These are phyloP conservation scores for Aspergillus nidulans DNA, from an alignment of 495 filamentous ascomycete genomes.

Conservation along the genomic window DNA sequence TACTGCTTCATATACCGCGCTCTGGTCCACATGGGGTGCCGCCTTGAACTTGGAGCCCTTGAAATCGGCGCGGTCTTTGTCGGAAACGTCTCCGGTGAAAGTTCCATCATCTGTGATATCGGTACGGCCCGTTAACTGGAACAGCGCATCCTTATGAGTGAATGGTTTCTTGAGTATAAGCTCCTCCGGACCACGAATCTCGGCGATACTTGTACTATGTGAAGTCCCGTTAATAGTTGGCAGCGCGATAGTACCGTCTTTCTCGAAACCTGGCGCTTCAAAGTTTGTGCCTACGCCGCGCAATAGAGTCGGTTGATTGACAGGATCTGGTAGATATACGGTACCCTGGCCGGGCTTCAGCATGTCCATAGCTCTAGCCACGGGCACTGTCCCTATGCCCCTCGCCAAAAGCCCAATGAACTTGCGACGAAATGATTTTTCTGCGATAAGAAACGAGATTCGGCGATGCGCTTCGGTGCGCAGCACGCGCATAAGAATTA, in stretches of 20 bases:
- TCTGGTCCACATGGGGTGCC: conserved; percentile 93
- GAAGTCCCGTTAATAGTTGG: conserved; percentile 75
- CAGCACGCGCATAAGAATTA: conserved; percentile 87
- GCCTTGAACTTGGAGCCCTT: conserved; percentile 79
- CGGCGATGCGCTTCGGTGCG: conserved; percentile 80
- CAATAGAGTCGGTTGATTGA: conserved; percentile 77
- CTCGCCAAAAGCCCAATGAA: conserved; percentile 83
- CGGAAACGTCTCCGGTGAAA: conserved; percentile 47
- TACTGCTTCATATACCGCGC: conserved; percentile 86
- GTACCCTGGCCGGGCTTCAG: conserved; percentile 73
- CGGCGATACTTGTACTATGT: conserved; percentile 72
- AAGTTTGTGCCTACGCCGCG: conserved; percentile 87
- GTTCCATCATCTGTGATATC: conserved; percentile 59
- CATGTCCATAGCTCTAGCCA: conserved; percentile 83
- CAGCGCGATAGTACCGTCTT: conserved; percentile 79
- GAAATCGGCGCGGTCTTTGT: conserved; percentile 42
- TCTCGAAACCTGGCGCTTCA: conserved; percentile 61
- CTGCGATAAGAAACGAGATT: conserved; percentile 86
- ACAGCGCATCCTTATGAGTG: conserved; percentile 61
- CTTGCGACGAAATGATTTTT: conserved; percentile 81
- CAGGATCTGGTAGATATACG: conserved; percentile 87
- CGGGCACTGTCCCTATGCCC: conserved; percentile 78
- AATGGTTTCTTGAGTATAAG: conserved; percentile 82
- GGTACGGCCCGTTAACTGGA: conserved; percentile 71
- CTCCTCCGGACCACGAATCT: conserved; percentile 77